phyloP scores from a whole-genome alignment of 2,329 filamentous ascomycete genomes.

The Incumbomyces lentus region DNA sequence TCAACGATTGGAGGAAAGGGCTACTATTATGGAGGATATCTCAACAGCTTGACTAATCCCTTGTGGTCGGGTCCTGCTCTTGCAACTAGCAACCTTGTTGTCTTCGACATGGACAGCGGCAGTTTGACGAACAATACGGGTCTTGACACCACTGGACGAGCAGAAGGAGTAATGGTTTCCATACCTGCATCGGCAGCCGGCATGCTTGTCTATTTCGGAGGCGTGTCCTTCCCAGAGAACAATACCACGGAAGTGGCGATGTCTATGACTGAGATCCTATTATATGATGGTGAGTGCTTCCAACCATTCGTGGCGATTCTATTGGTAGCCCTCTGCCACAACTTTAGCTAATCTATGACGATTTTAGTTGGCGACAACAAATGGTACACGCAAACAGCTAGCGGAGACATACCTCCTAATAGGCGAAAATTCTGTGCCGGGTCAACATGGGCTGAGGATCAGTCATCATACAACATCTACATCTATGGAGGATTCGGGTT shows the following conservation, averaged over 20 bases:
- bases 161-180: slow-evolving; percentile 51
- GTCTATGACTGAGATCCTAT: slow-evolving; percentile 42
- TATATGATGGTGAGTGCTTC: slow-evolving; percentile 40
- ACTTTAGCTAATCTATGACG: too few relatives aligned
- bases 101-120: slow-evolving; percentile 46
- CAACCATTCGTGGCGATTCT: too few relatives aligned
- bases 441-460: slow-evolving; percentile 48
- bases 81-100: slow-evolving; percentile 44
- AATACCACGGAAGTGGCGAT: slow-evolving; percentile 41
- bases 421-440: slow-evolving; percentile 33
- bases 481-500: slow-evolving; percentile 12
- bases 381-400: slow-evolving; percentile 15
- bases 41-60: slow-evolving; percentile 43
- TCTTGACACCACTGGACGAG: slow-evolving; percentile 43
- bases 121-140: slow-evolving; percentile 45
- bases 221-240: slow-evolving; percentile 38
- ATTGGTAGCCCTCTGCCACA: too few relatives aligned
- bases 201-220: slow-evolving; percentile 53
- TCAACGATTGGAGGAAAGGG: slow-evolving; percentile 45
- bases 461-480: slow-evolving; percentile 45
- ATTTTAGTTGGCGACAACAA: slow-evolving; percentile 34
- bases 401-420: slow-evolving; percentile 9
- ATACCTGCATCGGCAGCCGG: slow-evolving; percentile 51
- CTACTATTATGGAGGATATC: slow-evolving; percentile 54
- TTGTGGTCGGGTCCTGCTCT: slow-evolving; percentile 41